phyloP scores from a whole-genome alignment of 2,329 filamentous ascomycete genomes.

The Sporothrix globosa region DNA sequence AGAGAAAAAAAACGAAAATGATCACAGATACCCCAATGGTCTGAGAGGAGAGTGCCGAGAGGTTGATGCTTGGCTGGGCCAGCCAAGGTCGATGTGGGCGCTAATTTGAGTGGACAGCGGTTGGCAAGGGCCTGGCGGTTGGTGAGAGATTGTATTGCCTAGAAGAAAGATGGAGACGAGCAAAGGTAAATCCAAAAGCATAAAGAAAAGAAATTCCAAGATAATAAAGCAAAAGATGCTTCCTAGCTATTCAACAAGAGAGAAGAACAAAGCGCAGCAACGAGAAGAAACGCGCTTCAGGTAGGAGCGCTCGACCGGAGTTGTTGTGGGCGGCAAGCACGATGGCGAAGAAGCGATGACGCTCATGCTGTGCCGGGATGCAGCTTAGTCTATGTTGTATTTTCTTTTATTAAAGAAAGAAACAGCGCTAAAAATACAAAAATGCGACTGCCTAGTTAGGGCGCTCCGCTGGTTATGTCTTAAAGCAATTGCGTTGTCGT shows the following conservation, averaged over 20 bases:
- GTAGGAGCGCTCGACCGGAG: not conserved
- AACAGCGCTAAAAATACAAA: not conserved
- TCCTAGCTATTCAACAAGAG: not conserved
- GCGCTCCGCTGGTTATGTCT: not conserved
- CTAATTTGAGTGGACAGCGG: slow-evolving; percentile 22
- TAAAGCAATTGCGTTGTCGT: slow-evolving; percentile 4
- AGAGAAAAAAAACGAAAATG: not conserved
- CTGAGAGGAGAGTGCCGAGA: slow-evolving; percentile 4
- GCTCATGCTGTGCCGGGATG: slow-evolving; percentile 16
- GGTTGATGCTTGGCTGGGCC: slow-evolving; percentile 16
- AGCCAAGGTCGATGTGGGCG: slow-evolving; percentile 14
- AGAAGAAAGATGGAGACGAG: not conserved
- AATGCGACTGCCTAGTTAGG: slow-evolving; percentile 23
- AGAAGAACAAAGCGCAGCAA: slow-evolving; percentile 1
- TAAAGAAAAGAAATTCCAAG: not conserved
- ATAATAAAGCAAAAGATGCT: not conserved
- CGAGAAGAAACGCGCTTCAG: not conserved
- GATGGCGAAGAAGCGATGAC: slow-evolving; percentile 26
- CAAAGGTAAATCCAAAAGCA: not conserved
- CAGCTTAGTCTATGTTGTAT: slow-evolving; percentile 17
- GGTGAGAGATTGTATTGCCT: not conserved
- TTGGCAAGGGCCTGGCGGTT: not conserved
- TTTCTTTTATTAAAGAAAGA: not conserved
- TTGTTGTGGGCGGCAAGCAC: not conserved
- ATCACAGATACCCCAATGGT: not conserved